phyloP scores from a whole-genome alignment of 1,284 basidiomycete species.

The Cutaneotrichosporon daszewskae region DNA sequence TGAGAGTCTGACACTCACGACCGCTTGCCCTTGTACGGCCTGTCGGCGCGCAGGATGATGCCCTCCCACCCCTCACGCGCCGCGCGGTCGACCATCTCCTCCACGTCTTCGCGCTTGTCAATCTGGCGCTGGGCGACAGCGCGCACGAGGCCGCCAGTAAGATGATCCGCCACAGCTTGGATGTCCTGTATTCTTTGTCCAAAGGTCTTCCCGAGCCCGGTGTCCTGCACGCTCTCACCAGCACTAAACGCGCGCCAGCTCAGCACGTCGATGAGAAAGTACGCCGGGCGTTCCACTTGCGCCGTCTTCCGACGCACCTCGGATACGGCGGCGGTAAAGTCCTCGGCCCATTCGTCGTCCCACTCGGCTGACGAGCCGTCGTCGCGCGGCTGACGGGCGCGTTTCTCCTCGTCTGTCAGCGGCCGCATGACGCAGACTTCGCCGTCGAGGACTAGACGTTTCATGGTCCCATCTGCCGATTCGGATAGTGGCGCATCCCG shows the following conservation, averaged over 20 bases:
- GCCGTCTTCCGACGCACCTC: slow-evolving; percentile 23
- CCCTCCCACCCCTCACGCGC: slow-evolving; percentile 44
- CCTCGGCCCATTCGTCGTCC: slow-evolving; percentile 30
- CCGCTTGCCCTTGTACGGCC: slow-evolving; percentile 35
- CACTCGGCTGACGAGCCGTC: neutral
- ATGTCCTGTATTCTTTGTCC: neutral
- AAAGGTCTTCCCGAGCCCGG: neutral
- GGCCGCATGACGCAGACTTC: slow-evolving; percentile 39
- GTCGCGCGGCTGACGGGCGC: neutral
- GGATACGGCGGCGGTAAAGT: slow-evolving; percentile 37
- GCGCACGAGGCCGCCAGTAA: slow-evolving; percentile 15
- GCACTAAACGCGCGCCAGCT: slow-evolving; percentile 25
- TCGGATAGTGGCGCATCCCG: slow-evolving; percentile 6
- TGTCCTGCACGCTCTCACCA: neutral
- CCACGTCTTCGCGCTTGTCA: slow-evolving; percentile 18
- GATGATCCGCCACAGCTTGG: slow-evolving; percentile 9
- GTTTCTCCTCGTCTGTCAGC: neutral
- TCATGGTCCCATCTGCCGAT: slow-evolving; percentile 3
- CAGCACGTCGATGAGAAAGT: slow-evolving; percentile 40
- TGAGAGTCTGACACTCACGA: too few species aligned
- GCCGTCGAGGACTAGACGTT: slow-evolving; percentile 43
- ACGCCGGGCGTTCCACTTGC: slow-evolving; percentile 25
- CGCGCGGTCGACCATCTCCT: slow-evolving; percentile 32
- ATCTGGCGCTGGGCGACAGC: slow-evolving; percentile 30
- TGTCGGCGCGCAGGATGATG: slow-evolving; percentile 38